Evolutionary conservation across 179 eudicot genomes (phyloP).

Genomic region (Silene noctiflora): DNA sequence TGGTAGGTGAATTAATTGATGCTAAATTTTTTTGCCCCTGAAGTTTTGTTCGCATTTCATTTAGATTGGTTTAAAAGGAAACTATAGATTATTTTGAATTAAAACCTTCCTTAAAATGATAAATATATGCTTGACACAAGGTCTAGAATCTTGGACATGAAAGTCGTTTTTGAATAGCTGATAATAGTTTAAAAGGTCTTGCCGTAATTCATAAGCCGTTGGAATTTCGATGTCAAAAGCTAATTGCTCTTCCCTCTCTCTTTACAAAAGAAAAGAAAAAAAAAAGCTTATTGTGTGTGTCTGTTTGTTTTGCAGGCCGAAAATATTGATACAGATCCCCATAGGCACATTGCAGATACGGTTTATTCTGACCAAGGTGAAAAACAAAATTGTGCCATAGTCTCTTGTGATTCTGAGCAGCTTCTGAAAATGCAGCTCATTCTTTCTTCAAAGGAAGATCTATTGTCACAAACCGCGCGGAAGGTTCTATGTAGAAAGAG

Average conservation of each 20-base stretch:
- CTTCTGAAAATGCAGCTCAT: slow-evolving; percentile 32
- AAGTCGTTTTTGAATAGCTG: neutral
- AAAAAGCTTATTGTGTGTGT: no score
- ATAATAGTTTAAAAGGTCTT: neutral
- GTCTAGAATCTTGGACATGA: no score
- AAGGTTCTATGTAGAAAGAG: slow-evolving; percentile 46
- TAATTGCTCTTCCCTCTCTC: neutral
- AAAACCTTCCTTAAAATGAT: neutral
- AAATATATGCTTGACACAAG: neutral
- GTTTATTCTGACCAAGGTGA: slow-evolving; percentile 27
- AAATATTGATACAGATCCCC: slow-evolving; percentile 9
- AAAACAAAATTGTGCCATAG: slow-evolving; percentile 29
- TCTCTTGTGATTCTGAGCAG: slow-evolving; percentile 27
- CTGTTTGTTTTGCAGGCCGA: slow-evolving; percentile 28
- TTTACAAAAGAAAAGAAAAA: neutral
- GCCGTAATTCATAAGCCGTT: neutral
- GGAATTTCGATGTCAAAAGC: neutral
- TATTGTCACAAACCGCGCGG: slow-evolving; percentile 48
- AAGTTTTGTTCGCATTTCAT: slow-evolving; percentile 4
- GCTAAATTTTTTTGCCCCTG: neutral
- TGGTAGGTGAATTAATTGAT: slow-evolving; percentile 20
- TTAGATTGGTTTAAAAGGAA: neutral
- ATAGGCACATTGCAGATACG: slow-evolving; percentile 22
- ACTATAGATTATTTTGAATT: neutral
- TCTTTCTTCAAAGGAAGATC: slow-evolving; percentile 35